Evolutionary conservation across 495 filamentous ascomycete genomes (phyloP).

Genomic region (Aspergillus nidulans): DNA sequence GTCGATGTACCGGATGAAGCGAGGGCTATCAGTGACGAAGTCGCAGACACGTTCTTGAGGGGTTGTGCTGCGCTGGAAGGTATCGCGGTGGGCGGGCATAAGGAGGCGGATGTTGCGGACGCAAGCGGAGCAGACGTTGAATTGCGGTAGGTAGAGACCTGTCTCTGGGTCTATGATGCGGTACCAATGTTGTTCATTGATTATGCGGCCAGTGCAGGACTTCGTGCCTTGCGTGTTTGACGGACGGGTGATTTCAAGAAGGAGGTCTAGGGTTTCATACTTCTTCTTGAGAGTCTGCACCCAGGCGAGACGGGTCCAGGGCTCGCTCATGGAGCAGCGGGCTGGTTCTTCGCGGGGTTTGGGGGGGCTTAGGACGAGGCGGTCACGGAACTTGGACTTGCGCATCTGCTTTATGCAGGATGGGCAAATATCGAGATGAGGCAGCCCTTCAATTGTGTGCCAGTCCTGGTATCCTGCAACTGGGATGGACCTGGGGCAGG

Average conservation of each 20-base stretch:
- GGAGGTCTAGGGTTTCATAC: slow-evolving; percentile 47
- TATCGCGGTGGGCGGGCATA: slow-evolving; percentile 46
- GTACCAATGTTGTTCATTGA: slow-evolving; percentile 52
- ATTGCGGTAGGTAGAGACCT: slow-evolving; percentile 46
- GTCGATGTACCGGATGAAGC: slow-evolving; percentile 60
- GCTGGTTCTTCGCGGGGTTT: slow-evolving; percentile 37
- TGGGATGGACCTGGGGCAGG: slow-evolving; percentile 51
- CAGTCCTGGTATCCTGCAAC: slow-evolving; percentile 56
- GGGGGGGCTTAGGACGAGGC: slow-evolving; percentile 45
- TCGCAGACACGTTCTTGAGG: slow-evolving; percentile 41
- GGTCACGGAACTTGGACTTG: slow-evolving; percentile 47
- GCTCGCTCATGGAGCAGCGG: slow-evolving; percentile 56
- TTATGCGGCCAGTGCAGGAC: slow-evolving; percentile 50
- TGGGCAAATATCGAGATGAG: slow-evolving; percentile 60
- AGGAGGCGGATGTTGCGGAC: slow-evolving; percentile 48
- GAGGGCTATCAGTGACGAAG: slow-evolving; percentile 46
- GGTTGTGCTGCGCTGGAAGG: slow-evolving; percentile 37
- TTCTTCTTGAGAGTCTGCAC: slow-evolving; percentile 55
- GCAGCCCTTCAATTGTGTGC: slow-evolving; percentile 56
- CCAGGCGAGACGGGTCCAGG: slow-evolving; percentile 68
- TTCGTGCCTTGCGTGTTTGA: slow-evolving; percentile 28
- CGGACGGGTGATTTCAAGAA: slow-evolving; percentile 48
- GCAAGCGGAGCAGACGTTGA: slow-evolving; percentile 54
- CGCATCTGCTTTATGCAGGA: slow-evolving; percentile 55
- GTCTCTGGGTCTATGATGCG: slow-evolving; percentile 53